Percentiles rank a stretch among this genome's conserved stretches.
These are phyloP conservation scores for Rhododendron vialii DNA, from an alignment of 148 eudicot species.

Conservation along the genomic window DNA sequence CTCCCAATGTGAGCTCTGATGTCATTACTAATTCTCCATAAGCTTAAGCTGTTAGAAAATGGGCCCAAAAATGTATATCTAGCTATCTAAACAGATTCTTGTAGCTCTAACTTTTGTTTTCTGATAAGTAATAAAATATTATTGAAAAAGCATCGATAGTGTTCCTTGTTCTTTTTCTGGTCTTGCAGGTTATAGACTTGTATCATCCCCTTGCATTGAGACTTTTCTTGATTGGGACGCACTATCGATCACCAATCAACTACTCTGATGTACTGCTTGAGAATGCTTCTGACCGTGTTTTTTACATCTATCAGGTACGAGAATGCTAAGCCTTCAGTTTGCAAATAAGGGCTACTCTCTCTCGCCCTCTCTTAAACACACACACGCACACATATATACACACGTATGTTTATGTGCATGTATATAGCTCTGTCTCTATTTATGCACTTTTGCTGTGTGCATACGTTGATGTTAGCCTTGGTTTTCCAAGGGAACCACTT, in stretches of 20 bases:
- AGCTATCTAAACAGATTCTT: neutral
- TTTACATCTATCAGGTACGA: slow-evolving; percentile 83
- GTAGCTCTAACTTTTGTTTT: neutral
- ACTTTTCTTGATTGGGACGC: slow-evolving; percentile 79
- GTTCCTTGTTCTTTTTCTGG: neutral
- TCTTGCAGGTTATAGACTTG: slow-evolving; percentile 65
- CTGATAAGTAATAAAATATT: no score
- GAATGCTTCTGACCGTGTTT: slow-evolving; percentile 81
- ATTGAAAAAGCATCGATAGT: neutral
- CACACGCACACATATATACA: no score
- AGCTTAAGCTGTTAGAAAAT: neutral
- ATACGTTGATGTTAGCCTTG: neutral
- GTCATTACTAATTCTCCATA: neutral
- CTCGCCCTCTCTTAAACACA: neutral
- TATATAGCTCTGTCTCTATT: neutral
- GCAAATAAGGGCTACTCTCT: neutral
- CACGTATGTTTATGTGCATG: no score
- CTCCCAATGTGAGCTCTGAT: neutral
- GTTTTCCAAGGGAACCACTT: neutral
- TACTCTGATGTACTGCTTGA: slow-evolving; percentile 80
- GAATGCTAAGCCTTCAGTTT: neutral
- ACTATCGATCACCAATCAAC: slow-evolving; percentile 91
- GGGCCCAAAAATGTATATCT: neutral
- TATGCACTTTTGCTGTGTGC: neutral
- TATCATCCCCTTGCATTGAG: slow-evolving; percentile 96